phyloP scores from a whole-genome alignment of 2,329 filamentous ascomycete species.

The Cercospora sojina region DNA sequence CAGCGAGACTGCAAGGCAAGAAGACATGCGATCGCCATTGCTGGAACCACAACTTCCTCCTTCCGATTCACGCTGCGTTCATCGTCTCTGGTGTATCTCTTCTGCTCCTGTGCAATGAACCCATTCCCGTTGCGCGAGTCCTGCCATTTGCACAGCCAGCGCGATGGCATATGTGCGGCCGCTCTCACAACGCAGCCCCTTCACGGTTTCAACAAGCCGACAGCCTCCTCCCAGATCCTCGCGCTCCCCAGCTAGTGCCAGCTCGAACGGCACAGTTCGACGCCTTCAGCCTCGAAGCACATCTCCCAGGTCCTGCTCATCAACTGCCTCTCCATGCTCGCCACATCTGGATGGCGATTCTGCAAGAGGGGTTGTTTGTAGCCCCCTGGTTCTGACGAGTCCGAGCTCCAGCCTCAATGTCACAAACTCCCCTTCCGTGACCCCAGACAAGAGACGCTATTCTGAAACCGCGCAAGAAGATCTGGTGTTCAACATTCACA shows the following conservation, averaged over 20 bases:
- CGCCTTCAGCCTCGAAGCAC: conserved; percentile 30
- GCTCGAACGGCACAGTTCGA: conserved; percentile 30
- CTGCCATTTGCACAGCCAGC: neutral
- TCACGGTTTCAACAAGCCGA: neutral
- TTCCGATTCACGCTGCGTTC: neutral
- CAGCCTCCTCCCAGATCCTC: conserved; percentile 16
- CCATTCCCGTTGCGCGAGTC: neutral
- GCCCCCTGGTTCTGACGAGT: conserved; percentile 3
- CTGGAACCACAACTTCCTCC: neutral
- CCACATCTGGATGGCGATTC: conserved; percentile 10
- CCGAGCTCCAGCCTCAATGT: conserved; percentile 20
- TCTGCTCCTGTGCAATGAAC: neutral
- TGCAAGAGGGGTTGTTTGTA: conserved; percentile 1
- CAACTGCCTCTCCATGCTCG: conserved; percentile 25
- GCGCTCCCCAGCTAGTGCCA: conserved; percentile 27
- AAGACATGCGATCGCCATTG: neutral
- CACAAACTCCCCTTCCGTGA: conserved; percentile 8
- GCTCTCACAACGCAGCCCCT: conserved; percentile 8
- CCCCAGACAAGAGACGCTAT: neutral
- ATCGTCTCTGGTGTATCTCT: neutral
- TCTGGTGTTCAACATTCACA: conserved; percentile 11
- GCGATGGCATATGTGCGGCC: conserved; percentile 11
- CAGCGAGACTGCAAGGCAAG: neutral
- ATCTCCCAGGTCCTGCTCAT: conserved; percentile 34
- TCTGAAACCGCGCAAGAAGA: conserved; percentile 18